phyloP scores from a whole-genome alignment of 495 filamentous ascomycete species.

The Symbiotaphrina buchneri region DNA sequence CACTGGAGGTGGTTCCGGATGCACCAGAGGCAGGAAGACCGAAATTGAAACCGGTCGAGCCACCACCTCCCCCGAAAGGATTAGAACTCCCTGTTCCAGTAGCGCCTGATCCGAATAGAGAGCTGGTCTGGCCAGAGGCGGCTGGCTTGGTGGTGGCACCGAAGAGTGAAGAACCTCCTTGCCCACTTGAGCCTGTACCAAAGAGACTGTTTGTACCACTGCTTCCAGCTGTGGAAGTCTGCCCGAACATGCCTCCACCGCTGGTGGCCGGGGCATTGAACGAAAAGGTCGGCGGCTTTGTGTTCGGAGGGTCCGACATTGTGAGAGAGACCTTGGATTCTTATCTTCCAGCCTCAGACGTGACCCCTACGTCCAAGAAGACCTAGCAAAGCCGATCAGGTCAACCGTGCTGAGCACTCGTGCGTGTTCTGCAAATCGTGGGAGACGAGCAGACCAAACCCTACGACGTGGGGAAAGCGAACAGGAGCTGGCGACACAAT shows the following conservation, averaged over 20 bases:
- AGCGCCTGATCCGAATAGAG: constrained; percentile 4
- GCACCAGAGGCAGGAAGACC: too few species aligned
- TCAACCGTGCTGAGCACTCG: too few species aligned
- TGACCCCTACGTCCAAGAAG: too few species aligned
- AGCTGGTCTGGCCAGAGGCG: neutral
- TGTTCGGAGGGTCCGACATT: too few species aligned
- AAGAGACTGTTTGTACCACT: neutral
- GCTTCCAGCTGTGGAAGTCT: neutral
- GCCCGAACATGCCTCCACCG: constrained; percentile 1
- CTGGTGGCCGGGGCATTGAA: neutral
- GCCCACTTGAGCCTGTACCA: constrained; percentile 1
- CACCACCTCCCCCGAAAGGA: constrained; percentile 2
- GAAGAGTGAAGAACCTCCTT: constrained; percentile 3
- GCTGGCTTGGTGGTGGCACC: neutral
- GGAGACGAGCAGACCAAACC: too few species aligned
- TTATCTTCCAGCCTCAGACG: too few species aligned
- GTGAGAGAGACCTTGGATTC: too few species aligned
- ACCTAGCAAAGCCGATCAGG: too few species aligned
- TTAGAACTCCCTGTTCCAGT: neutral
- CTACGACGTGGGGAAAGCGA: too few species aligned
- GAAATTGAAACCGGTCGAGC: constrained; percentile 7
- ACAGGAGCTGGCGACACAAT: too few species aligned
- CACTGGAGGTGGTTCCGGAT: neutral
- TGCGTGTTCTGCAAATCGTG: too few species aligned
- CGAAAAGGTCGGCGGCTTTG: too few species aligned